A percentile compares a stretch with the other conserved stretches of the same genome.
Evolutionary conservation across 2,329 filamentous ascomycete genomes (phyloP).

Genomic region (Phaeosphaeriaceae sp.): DNA sequence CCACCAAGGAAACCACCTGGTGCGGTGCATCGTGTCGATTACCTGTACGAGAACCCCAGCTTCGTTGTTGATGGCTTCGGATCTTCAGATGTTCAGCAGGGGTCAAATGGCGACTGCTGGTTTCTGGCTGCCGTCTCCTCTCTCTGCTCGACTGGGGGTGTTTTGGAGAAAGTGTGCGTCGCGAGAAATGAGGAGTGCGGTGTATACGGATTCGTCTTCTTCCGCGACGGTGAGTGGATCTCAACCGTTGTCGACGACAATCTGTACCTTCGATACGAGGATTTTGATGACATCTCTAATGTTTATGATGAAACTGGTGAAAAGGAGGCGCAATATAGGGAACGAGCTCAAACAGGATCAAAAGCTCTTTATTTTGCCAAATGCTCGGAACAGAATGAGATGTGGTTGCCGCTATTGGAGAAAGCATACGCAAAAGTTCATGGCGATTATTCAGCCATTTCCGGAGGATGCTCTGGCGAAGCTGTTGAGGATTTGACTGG

Average conservation of each 20-base stretch:
- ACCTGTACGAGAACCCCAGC: constrained; percentile 76
- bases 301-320: constrained; percentile 65
- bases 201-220: constrained; percentile 86
- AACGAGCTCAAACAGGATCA: constrained; percentile 74
- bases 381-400: constrained; percentile 76
- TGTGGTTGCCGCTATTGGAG: constrained; percentile 79
- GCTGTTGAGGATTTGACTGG: constrained; percentile 66
- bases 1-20: constrained; percentile 28
- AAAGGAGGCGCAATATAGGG: constrained; percentile 68
- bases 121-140: constrained; percentile 80
- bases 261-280: constrained; percentile 76
- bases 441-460: constrained; percentile 76
- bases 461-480: constrained; percentile 68
- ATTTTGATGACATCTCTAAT: constrained; percentile 75
- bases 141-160: constrained; percentile 70
- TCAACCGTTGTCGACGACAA: constrained; percentile 92
- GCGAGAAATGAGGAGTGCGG: constrained; percentile 74
- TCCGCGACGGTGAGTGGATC: constrained; percentile 72
- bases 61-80: constrained; percentile 80
- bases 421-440: constrained; percentile 87
- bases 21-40: constrained; percentile 54
- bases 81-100: constrained; percentile 79
- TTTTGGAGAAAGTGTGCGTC: constrained; percentile 78
- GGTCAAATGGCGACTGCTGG: constrained; percentile 83
- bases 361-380: constrained; percentile 79